Conservation (phyloP, 2,329 filamentous ascomycete genomes). For the Phoma sp. region DNA sequence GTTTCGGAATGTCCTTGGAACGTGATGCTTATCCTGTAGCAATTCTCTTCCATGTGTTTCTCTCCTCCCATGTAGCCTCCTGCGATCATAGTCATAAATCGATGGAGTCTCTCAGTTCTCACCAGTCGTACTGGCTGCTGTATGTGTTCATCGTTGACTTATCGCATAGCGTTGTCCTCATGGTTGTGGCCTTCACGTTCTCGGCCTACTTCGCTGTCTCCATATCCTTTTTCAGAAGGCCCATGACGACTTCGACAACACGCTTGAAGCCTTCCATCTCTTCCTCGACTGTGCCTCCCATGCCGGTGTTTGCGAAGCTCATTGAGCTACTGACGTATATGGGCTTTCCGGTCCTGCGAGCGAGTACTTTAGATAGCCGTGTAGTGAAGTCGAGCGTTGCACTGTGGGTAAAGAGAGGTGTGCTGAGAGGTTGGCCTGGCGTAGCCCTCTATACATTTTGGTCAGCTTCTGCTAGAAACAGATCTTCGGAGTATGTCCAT, state of each 20-base stretch:
- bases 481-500: constrained; percentile 30
- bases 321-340: constrained; percentile 93
- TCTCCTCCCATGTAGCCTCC: background rate
- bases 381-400: constrained; percentile 85
- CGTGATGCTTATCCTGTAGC: background rate
- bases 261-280: constrained; percentile 87
- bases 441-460: constrained; percentile 43
- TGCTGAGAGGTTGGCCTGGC: constrained; percentile 70
- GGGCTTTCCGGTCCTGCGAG: constrained; percentile 72
- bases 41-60: background rate
- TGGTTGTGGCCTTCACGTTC: background rate
- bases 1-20: background rate
- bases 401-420: constrained; percentile 77
- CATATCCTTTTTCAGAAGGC: constrained; percentile 2
- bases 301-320: constrained; percentile 73
- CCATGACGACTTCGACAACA: constrained; percentile 72
- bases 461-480: too few relatives aligned
- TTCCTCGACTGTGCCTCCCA: constrained; percentile 86
- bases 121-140: background rate
- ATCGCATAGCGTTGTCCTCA: background rate
- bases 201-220: background rate
- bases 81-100: too few relatives aligned
- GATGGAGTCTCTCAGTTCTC: too few relatives aligned
- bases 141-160: background rate
- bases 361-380: constrained; percentile 81